phyloP scores from a whole-genome alignment of 768 basidiomycete species.

The Rubroboletus satanas region DNA sequence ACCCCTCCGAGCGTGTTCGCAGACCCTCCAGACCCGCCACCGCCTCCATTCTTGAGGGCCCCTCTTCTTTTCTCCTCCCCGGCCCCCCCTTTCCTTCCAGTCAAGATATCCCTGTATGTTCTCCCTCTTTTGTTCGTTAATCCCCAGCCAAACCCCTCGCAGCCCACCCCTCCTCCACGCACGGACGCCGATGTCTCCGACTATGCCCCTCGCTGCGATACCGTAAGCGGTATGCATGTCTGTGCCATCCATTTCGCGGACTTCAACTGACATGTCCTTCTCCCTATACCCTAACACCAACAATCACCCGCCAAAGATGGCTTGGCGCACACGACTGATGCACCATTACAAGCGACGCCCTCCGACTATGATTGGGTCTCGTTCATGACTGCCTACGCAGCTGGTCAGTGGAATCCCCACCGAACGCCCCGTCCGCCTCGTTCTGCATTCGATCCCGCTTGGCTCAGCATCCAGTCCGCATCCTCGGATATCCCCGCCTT shows the following conservation, averaged over 20 bases:
- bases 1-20: slow-evolving; percentile 25
- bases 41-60: slow-evolving; percentile 43
- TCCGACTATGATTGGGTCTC: slow-evolving; percentile 63
- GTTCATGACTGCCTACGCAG: slow-evolving; percentile 73
- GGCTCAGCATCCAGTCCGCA: slow-evolving; percentile 9
- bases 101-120: slow-evolving; percentile 13
- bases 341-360: slow-evolving; percentile 17
- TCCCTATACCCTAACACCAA: slow-evolving; percentile 20
- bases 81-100: slow-evolving; percentile 15
- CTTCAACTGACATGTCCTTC: slow-evolving; percentile 1
- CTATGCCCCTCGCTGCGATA: slow-evolving; percentile 4
- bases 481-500: slow-evolving; percentile 6
- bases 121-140: neutral
- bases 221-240: slow-evolving; percentile 23
- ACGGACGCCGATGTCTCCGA: slow-evolving; percentile 13
- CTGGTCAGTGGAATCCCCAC: slow-evolving; percentile 78
- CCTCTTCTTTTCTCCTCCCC: slow-evolving; percentile 40
- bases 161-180: slow-evolving; percentile 7
- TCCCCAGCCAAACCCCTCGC: neutral
- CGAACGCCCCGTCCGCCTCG: slow-evolving; percentile 59
- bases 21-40: slow-evolving; percentile 39
- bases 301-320: slow-evolving; percentile 10
- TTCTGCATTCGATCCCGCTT: slow-evolving; percentile 23
- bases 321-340: slow-evolving; percentile 8
- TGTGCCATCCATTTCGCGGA: neutral